A percentile compares a stretch with the other conserved stretches of the same genome.
Conservation (phyloP, 306 rosid genomes). For the Prunus mira region DNA sequence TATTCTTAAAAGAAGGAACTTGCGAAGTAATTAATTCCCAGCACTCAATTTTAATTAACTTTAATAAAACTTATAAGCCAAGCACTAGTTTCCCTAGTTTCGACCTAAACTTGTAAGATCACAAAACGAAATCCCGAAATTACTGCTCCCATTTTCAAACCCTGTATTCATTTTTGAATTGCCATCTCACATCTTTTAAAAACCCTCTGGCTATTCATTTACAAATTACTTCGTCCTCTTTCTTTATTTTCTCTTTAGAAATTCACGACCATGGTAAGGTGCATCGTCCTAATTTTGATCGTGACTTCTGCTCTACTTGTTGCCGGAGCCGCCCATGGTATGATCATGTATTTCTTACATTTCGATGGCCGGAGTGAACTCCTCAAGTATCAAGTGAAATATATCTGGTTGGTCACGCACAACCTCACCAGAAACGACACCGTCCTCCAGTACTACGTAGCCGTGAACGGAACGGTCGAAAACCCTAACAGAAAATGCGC, state of each 20-base stretch:
- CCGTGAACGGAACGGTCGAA: not conserved
- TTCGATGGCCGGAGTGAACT: not conserved
- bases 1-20: too few species aligned
- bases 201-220: not conserved
- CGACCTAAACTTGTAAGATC: not conserved
- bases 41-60: too few species aligned
- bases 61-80: too few species aligned
- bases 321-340: not conserved
- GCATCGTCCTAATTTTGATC: not conserved
- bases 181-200: not conserved
- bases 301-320: not conserved
- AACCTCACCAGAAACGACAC: conserved; percentile 16
- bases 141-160: too few species aligned
- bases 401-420: conserved; percentile 41
- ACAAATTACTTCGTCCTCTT: too few species aligned
- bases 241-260: too few species aligned
- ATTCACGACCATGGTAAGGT: too few species aligned
- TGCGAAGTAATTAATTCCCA: too few species aligned
- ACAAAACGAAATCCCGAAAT: not conserved
- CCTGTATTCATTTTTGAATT: not conserved
- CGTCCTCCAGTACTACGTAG: not conserved
- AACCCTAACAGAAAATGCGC: not conserved
- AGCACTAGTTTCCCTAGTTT: not conserved
- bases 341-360: not conserved
- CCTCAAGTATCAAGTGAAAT: conserved; percentile 26